Conservation (phyloP, 352 stramenopile species). For the Pythium dissotocum region DNA sequence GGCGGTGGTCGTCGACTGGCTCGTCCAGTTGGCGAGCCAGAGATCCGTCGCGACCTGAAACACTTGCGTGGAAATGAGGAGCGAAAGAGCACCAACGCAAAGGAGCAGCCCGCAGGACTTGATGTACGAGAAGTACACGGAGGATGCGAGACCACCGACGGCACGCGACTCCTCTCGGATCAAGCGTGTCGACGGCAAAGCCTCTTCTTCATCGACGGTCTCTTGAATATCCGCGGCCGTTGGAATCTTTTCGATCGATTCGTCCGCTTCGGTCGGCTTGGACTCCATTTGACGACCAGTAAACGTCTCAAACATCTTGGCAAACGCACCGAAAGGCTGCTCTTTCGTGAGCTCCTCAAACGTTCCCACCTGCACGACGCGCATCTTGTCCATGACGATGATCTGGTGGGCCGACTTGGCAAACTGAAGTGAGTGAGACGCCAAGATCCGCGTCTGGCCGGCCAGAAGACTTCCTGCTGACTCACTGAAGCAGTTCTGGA, state of each 20-base stretch:
- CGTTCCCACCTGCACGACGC: constrained; percentile 59
- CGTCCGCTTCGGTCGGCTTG: not conserved
- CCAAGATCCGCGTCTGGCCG: constrained; percentile 53
- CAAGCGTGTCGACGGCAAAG: constrained; percentile 17
- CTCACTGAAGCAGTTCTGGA: constrained; percentile 53
- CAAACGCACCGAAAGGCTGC: constrained; percentile 43
- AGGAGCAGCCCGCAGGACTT: constrained; percentile 45
- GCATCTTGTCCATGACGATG: constrained; percentile 73
- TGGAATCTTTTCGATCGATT: not conserved
- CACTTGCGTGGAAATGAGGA: constrained; percentile 52
- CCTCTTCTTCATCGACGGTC: not conserved
- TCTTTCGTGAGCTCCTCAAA: constrained; percentile 47
- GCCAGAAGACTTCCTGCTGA: constrained; percentile 36
- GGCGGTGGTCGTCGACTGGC: constrained; percentile 21
- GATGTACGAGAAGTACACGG: constrained; percentile 53
- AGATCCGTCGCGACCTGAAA: constrained; percentile 60
- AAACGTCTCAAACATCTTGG: constrained; percentile 38
- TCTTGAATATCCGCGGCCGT: not conserved
- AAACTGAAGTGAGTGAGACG: constrained; percentile 58
- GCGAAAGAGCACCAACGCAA: constrained; percentile 31
- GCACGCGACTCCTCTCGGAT: constrained; percentile 51
- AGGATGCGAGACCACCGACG: constrained; percentile 39
- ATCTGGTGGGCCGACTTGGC: constrained; percentile 61
- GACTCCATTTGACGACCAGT: not conserved
- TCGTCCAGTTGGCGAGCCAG: constrained; percentile 66